A percentile compares a stretch with the other conserved stretches of the same genome.
Conservation (phyloP, 1,284 basidiomycete genomes). For the Vanrija pseudolonga region DNA sequence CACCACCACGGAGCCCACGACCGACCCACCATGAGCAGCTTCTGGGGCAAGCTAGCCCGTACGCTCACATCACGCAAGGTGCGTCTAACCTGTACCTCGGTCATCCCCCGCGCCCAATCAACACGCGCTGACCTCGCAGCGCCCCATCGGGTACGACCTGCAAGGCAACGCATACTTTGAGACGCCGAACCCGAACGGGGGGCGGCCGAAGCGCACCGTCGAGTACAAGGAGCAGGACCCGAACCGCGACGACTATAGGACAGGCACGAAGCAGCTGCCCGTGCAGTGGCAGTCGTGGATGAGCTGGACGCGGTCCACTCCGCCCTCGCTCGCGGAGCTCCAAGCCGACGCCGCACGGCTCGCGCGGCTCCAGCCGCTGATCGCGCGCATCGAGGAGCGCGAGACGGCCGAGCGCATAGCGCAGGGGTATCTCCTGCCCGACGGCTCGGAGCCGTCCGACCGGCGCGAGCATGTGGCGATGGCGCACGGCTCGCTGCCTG, state of each 20-base stretch:
- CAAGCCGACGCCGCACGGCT: conserved; percentile 28
- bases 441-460: conserved; percentile 12
- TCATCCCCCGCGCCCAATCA: no score
- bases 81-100: no score
- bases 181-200: conserved; percentile 23
- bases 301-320: conserved; percentile 34
- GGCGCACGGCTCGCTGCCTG: not conserved
- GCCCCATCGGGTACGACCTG: conserved; percentile 20
- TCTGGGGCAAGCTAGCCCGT: no score
- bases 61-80: no score
- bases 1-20: no score
- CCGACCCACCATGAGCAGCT: no score
- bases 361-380: conserved; percentile 19
- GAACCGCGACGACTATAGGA: conserved; percentile 20
- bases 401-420: conserved; percentile 41
- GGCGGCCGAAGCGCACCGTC: conserved; percentile 25
- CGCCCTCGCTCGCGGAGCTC: conserved; percentile 35
- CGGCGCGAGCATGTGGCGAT: not conserved
- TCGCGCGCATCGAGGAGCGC: conserved; percentile 35
- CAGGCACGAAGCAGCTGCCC: conserved; percentile 29
- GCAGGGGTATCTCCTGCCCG: conserved; percentile 40
- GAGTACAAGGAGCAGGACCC: conserved; percentile 25
- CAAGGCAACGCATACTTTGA: conserved; percentile 34
- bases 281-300: conserved; percentile 39
- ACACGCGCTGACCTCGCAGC: conserved; percentile 3